Evolutionary conservation across 345 rosid genomes (phyloP), one percentile per base, ranked within the genome.

Genomic region (Brassica rapa): DNA sequence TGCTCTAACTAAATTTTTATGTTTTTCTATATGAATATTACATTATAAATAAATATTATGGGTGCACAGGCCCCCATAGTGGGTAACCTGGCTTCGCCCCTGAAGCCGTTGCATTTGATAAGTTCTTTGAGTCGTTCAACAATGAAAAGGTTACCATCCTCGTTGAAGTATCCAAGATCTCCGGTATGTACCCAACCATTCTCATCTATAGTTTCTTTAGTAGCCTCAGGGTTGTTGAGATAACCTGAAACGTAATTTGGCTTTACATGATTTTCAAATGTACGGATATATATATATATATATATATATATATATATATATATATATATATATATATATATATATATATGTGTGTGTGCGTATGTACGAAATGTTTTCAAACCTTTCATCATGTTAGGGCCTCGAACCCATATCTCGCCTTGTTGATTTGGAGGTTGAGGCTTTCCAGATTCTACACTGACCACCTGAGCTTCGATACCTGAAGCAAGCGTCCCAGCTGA

Each of bases 351-450:
- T 19, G 19, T 19, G 19, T 19, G 19, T 11, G 9, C 10, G 8
- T 29, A 61, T 16, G 30, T 16, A 77, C 25, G 6, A 19, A 21
- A 6, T 53, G 24, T 29, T 35, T 6, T 49, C 41, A 1, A 83
- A 93, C 97, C 98, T 91, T 71, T 83, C 97, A 89, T 95, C 93
- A 91, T 86, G 82, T 91, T 95, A 49, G 89, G 92, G 29, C 99
- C 98, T 62, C 98, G 91, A 80, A 89, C 92, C 93, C 90, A 91
- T 21, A 91, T 84, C 84, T 95, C 99, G 1, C 99, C 98, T 4
- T 78, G 5, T 35, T 91, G 93, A 64, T 75, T 88, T 8, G 96
- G 99, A 77, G 97, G 91, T 62, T 89, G 92, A 74, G 87, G 87
- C 82, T 88, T 88, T 56, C 65, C 81, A 30, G 84, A 83, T 46